Percentiles rank a stretch among this genome's conserved stretches.
Conservation (phyloP, 108 stramenopile genomes). For the Skeletonema marinoi region DNA sequence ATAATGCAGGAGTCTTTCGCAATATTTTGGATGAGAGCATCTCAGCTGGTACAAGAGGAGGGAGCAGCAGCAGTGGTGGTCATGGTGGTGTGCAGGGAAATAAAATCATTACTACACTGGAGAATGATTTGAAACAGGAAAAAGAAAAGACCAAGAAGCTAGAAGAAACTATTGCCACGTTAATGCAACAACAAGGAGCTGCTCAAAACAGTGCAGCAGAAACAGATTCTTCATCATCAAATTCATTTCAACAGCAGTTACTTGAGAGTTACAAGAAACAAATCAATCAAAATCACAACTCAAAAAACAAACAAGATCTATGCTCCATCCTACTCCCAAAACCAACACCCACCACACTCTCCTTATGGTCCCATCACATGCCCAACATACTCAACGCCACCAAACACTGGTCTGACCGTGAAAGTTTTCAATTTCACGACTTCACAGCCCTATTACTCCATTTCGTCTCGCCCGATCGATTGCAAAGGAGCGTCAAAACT, state of each 20-base stretch:
- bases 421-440: conserved; percentile 24
- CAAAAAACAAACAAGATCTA: neutral
- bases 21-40: neutral
- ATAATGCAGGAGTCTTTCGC: neutral
- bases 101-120: neutral
- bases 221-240: neutral
- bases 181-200: neutral
- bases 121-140: neutral
- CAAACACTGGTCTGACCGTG: conserved; percentile 17
- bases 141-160: neutral
- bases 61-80: no score
- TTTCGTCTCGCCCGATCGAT: conserved; percentile 36
- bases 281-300: neutral
- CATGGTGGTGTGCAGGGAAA: no score
- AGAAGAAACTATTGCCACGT: neutral
- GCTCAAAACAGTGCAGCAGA: neutral
- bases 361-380: conserved; percentile 36
- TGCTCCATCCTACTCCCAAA: conserved; percentile 34
- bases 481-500: conserved; percentile 43
- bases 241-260: neutral
- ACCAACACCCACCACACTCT: conserved; percentile 39
- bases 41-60: neutral
- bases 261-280: neutral
- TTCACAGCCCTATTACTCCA: conserved; percentile 27
- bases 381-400: conserved; percentile 34